Base-by-base conservation (phyloP, 441 rosid species). In the Pelargonium australe region DNA sequence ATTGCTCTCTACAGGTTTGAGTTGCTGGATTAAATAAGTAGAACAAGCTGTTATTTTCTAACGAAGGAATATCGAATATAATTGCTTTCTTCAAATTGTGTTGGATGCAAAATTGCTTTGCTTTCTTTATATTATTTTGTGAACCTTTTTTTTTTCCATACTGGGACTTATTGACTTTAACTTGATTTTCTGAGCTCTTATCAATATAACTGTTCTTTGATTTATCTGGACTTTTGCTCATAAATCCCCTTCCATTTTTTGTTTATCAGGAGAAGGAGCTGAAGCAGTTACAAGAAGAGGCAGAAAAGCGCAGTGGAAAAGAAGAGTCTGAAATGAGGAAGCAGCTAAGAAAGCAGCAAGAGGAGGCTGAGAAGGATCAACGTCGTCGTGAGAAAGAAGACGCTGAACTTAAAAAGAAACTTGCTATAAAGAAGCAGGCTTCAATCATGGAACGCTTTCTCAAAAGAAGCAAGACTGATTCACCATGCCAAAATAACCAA, bases 361-460 rank as follows among this genome's bases (percentile, higher is more conserved):
- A 87, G 71, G 97, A 89, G 75, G 83, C 83, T 67, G 89, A 88
- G 73, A 89, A 72, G 76, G 95, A 88, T 63, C 85, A 80, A 63
- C 84, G 83, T 14, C 88, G 89, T 40, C 79, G 73, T 47, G 88
- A 85, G 84, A 95, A 79, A 80, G 97, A 90, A 81, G 87, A 85
- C 69, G 82, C 88, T 66, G 88, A 88, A 79, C 53, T 81, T 55
- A 91, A 86, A 83, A 87, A 71, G 81, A 83, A 79, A 73, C 82
- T 66, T 74, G 78, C 84, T 31, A 71, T 90, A 41, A 81, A 85
- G 77, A 90, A 84, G 84, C 97, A 94, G 75, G 99, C 96, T 70
- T 91, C 94, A 20, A 75, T 91, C 19, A 89, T 94, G 99, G 96
- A 95, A 67, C 81, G 85, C 28, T 91, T 94, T 76, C 90, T 90